A percentile compares a stretch with the other conserved stretches of the same genome.
Evolutionary conservation across 2,329 filamentous ascomycete species (phyloP).

Genomic region (Epichloe uncinata): DNA sequence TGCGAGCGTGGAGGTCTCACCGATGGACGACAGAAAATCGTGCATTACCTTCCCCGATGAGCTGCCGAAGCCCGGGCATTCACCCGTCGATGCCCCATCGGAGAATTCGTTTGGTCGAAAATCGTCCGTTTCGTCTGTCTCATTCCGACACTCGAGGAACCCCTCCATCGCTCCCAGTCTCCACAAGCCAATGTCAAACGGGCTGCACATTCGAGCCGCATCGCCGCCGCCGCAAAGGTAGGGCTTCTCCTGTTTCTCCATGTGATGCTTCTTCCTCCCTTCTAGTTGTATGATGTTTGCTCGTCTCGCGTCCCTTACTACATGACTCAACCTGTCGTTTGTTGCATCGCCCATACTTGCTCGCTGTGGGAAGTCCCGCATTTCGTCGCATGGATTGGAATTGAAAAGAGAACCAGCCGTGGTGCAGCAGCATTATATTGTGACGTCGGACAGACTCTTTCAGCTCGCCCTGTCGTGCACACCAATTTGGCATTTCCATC

Average conservation of each 20-base stretch:
- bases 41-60: slow-evolving; percentile 23
- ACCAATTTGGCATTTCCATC: slow-evolving; percentile 3
- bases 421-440: neutral
- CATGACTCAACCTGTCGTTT: neutral
- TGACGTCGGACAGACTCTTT: neutral
- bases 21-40: slow-evolving; percentile 20
- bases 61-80: slow-evolving; percentile 14
- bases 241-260: neutral
- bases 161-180: neutral
- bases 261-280: neutral
- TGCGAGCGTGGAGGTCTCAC: slow-evolving; percentile 9
- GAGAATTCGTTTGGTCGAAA: slow-evolving; percentile 6
- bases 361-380: neutral
- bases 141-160: slow-evolving; percentile 2
- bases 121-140: slow-evolving; percentile 5
- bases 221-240: slow-evolving; percentile 7
- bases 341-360: neutral
- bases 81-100: slow-evolving; percentile 2
- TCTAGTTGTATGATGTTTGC: neutral
- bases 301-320: neutral
- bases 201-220: neutral
- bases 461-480: slow-evolving; percentile 3
- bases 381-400: neutral
- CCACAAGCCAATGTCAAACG: neutral
- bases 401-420: neutral